phyloP scores from a whole-genome alignment of 2,329 filamentous ascomycete species.

The Sporothrix pallida region DNA sequence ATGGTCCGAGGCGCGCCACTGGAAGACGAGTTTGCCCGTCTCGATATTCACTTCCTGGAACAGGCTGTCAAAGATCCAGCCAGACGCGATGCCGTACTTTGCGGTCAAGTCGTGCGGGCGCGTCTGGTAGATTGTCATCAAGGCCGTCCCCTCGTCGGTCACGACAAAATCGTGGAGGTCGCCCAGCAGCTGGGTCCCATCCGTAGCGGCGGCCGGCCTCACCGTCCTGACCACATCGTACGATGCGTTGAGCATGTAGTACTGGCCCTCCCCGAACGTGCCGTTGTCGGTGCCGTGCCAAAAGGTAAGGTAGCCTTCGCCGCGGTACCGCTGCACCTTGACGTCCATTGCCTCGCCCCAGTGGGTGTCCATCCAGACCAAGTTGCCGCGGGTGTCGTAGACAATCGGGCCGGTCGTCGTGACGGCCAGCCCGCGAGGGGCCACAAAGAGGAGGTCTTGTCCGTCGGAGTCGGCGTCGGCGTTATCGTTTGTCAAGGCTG shows the following conservation, averaged over 20 bases:
- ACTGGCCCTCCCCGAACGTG: conserved; percentile 38
- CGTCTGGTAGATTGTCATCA: conserved; percentile 54
- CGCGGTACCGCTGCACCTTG: conserved; percentile 50
- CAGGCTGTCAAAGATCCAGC: conserved; percentile 45
- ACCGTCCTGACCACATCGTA: conserved; percentile 62
- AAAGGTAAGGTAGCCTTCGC: conserved; percentile 57
- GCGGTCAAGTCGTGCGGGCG: conserved; percentile 51
- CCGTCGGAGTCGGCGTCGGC: background rate
- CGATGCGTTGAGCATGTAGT: conserved; percentile 58
- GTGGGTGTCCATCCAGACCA: conserved; percentile 56
- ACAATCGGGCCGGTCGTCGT: conserved; percentile 60
- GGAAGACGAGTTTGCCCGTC: conserved; percentile 55
- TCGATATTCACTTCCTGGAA: conserved; percentile 58
- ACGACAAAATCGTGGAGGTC: conserved; percentile 46
- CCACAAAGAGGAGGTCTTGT: conserved; percentile 42
- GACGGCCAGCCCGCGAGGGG: conserved; percentile 38
- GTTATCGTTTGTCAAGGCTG: background rate
- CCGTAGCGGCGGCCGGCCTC: conserved; percentile 57
- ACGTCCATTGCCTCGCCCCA: conserved; percentile 43
- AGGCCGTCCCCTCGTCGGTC: conserved; percentile 22
- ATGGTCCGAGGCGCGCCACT: conserved; percentile 52
- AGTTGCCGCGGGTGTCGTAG: conserved; percentile 58
- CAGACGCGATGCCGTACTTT: conserved; percentile 47
- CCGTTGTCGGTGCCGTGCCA: conserved; percentile 53
- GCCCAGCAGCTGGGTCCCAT: conserved; percentile 37